A percentile compares a stretch with the other conserved stretches of the same genome.
Evolutionary conservation across 257 asterid species (phyloP).

Genomic region (Coffea eugenioides): DNA sequence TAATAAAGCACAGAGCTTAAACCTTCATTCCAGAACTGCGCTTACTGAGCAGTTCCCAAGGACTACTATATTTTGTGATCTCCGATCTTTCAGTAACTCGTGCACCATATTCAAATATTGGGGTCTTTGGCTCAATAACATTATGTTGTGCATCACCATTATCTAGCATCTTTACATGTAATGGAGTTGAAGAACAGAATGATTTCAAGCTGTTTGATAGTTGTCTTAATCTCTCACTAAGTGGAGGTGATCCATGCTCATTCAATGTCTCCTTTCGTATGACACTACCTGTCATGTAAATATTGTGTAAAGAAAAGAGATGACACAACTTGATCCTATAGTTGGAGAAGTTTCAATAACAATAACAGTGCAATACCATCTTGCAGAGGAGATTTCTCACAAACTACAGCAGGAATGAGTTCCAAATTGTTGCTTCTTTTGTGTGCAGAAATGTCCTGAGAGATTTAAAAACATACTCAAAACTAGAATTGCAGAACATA

Average conservation of each 20-base stretch:
- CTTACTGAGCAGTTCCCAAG: conserved; percentile 48
- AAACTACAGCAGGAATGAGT: conserved; percentile 17
- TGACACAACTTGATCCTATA: not conserved
- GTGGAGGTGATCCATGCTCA: conserved; percentile 52
- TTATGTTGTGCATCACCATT: conserved; percentile 25
- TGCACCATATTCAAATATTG: conserved; percentile 31
- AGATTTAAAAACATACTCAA: conserved; percentile 10
- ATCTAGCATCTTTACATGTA: conserved; percentile 33
- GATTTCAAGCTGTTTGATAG: conserved; percentile 49
- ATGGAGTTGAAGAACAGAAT: conserved; percentile 56
- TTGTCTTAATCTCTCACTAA: conserved; percentile 60
- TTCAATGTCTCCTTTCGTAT: conserved; percentile 28
- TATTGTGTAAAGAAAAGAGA: conserved; percentile 5
- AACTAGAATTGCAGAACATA: not conserved
- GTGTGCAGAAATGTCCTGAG: conserved; percentile 39
- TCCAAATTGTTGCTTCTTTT: conserved; percentile 15
- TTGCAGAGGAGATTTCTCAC: conserved; percentile 18
- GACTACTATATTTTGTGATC: conserved; percentile 40
- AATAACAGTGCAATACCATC: conserved; percentile 23
- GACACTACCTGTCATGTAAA: conserved; percentile 25
- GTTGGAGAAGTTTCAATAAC: not conserved
- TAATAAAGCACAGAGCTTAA: not conserved
- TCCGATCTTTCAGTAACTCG: conserved; percentile 15
- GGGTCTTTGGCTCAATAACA: conserved; percentile 67
- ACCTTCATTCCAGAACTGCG: conserved; percentile 72